Percentiles rank a stretch among this genome's conserved stretches.
Conservation (phyloP, 163 green algal genomes). For the Coccomyxa subellipsoidea region DNA sequence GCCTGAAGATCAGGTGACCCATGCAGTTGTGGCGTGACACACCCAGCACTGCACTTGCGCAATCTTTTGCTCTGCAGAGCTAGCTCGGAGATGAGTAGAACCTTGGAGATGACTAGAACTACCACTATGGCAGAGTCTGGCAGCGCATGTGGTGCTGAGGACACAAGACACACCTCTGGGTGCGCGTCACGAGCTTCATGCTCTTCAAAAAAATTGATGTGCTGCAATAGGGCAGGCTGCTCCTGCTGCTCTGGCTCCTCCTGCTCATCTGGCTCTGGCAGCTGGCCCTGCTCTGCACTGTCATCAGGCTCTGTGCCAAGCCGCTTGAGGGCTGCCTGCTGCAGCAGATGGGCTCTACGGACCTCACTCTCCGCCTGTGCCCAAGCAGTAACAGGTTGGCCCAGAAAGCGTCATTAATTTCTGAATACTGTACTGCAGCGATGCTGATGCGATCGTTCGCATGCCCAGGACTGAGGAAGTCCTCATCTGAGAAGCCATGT, state of each 20-base stretch:
- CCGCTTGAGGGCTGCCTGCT: not conserved
- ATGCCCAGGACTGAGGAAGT: too few relatives aligned
- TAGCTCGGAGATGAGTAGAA: too few relatives aligned
- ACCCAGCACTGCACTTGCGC: too few relatives aligned
- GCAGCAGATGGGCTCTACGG: not conserved
- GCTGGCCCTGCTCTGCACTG: not conserved
- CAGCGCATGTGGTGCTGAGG: too few relatives aligned
- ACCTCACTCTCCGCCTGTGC: constrained; percentile 15
- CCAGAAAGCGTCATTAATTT: not conserved
- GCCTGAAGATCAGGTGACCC: too few relatives aligned
- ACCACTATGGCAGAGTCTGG: too few relatives aligned
- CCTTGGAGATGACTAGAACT: too few relatives aligned
- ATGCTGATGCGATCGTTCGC: too few relatives aligned
- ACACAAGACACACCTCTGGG: constrained; percentile 7
- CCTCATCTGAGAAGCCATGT: too few relatives aligned
- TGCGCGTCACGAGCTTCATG: constrained; percentile 9
- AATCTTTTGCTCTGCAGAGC: too few relatives aligned
- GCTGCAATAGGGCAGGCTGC: not conserved
- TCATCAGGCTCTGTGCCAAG: not conserved
- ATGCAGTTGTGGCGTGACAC: too few relatives aligned
- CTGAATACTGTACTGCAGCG: too few relatives aligned
- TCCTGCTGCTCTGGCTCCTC: not conserved
- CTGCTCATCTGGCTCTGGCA: not conserved
- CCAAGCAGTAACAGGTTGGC: not conserved
- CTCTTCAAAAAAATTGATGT: constrained; percentile 23